phyloP scores from a whole-genome alignment of 495 filamentous ascomycete species.

The Penicillium egyptiacum region DNA sequence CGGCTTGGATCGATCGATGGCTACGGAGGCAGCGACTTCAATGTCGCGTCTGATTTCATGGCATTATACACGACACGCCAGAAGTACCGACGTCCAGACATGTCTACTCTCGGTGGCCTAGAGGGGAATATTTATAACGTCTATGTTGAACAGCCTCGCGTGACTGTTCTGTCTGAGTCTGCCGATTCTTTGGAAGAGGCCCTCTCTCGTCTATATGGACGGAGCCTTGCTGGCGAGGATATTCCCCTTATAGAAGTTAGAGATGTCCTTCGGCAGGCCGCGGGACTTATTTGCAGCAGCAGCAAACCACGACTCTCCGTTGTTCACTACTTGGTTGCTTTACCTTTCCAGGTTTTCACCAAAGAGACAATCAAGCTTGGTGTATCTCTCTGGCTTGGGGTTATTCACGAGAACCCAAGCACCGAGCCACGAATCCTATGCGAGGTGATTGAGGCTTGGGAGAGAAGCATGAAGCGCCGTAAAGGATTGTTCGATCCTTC shows the following conservation, averaged over 20 bases:
- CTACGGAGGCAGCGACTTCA: constrained; percentile 68
- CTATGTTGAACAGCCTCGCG: constrained; percentile 17
- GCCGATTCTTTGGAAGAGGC: constrained; percentile 30
- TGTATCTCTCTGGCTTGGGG: constrained; percentile 90
- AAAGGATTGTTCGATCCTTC: constrained; percentile 77
- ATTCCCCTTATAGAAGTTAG: constrained; percentile 74
- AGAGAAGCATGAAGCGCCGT: constrained; percentile 68
- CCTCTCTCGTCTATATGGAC: constrained; percentile 59
- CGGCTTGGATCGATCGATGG: constrained; percentile 73
- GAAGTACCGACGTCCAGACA: constrained; percentile 81
- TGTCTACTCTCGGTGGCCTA: constrained; percentile 34
- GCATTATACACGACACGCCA: constrained; percentile 97
- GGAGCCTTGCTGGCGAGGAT: constrained; percentile 61
- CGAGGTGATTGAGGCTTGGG: constrained; percentile 86
- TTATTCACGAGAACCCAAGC: constrained; percentile 92
- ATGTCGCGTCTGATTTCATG: constrained; percentile 92
- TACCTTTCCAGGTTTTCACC: constrained; percentile 89
- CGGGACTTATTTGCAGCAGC: constrained; percentile 76
- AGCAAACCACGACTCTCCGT: constrained; percentile 71
- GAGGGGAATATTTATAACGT: constrained; percentile 13
- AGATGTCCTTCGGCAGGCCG: constrained; percentile 77
- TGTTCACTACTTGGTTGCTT: constrained; percentile 78
- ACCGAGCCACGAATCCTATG: constrained; percentile 80
- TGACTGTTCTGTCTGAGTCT: constrained; percentile 18
- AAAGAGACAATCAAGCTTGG: constrained; percentile 95